Conservation (phyloP, 305 asterid genomes). For the Solanum hybrid region DNA sequence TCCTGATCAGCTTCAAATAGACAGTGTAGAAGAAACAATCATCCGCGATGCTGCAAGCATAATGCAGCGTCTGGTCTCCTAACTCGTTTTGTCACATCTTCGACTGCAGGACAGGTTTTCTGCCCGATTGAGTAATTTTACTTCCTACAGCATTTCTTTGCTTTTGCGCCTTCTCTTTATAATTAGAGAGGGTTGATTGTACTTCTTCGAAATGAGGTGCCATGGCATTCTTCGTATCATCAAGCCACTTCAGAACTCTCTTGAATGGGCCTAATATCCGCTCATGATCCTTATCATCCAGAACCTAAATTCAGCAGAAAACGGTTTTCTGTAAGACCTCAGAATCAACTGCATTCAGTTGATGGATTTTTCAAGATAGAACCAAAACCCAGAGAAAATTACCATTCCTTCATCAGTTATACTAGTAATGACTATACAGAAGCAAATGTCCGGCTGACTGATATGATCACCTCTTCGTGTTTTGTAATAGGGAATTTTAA, state of each 20-base stretch:
- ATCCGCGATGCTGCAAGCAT: not conserved
- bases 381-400: not conserved
- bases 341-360: not conserved
- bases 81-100: not conserved
- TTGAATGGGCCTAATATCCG: constrained; percentile 51
- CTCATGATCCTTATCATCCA: constrained; percentile 35
- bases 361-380: not conserved
- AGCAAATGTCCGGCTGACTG: not conserved
- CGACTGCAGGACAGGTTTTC: not conserved
- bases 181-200: constrained; percentile 24
- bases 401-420: not conserved
- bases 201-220: constrained; percentile 73
- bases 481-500: not conserved
- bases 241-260: constrained; percentile 61
- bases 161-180: constrained; percentile 33
- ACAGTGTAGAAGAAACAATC: not conserved
- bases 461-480: not conserved
- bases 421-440: not conserved
- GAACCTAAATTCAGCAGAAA: constrained; percentile 26
- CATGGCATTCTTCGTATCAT: constrained; percentile 50
- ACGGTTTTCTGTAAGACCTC: not conserved
- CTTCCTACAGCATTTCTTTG: not conserved
- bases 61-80: not conserved
- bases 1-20: not conserved
- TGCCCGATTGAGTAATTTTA: not conserved